Base-by-base conservation (phyloP, 2,329 filamentous ascomycete species). In the Fonsecaea monophora region DNA sequence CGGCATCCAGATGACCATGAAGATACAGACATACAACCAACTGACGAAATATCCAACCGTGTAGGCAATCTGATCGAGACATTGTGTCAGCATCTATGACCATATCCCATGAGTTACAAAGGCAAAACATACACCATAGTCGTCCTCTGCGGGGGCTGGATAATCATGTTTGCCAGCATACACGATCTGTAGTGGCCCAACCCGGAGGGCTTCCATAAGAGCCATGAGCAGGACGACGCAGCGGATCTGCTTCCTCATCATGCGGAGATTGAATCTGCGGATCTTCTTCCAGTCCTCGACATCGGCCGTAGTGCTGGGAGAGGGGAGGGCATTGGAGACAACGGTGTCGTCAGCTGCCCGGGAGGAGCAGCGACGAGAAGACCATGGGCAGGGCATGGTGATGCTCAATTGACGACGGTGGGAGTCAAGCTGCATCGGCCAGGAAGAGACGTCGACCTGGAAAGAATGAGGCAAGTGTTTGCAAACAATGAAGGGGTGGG, bases 1-100 rank as follows among this genome's bases (percentile, higher is more conserved):
- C 7, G 71, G 70, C 4, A 71, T 57, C 48, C 53, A 73, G 45
- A 72, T 60, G 21, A 72, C 60, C 55, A 68, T 67, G 56, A 73
- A 73, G 9, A 65, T 38, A 48, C 71, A 73, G 34, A 73, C 53
- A 45, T 72, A 73, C 9, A 73, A 60, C 71, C 71, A 73, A 64
- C 66, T 68, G 15, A 73, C 13, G 53, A 73, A 63, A 58, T 69
- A 72, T 56, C 70, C 71, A 4, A 73, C 66, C 32, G 62, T 70
- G 58, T 72, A 69, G 30, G 68, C 68, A 65, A 73, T 71, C 71
- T 72, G 54, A 50, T 50, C 37, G n/a, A 56, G 1, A 1, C 4
- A 30, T 9, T 34, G 30, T 37, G 59, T 68, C 55, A 66, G 56
- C 48, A 42, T 42, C 18, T 37, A 32, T 13, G 4, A 13, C 21